phyloP scores from a whole-genome alignment of 1,139 yeast genomes.

The Suhomyces guaymorum region DNA sequence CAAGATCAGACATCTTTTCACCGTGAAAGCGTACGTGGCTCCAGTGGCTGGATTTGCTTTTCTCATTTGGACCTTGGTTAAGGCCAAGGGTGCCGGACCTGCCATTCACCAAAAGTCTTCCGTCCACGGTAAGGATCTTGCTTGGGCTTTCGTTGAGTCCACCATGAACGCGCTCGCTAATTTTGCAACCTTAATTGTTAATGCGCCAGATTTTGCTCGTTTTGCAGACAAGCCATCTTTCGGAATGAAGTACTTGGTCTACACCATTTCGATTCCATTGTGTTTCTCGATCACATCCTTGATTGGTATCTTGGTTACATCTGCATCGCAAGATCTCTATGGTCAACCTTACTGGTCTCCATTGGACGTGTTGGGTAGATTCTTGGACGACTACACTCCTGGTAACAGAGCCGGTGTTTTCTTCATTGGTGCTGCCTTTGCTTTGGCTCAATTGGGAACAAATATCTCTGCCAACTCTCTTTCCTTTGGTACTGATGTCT shows the following conservation, averaged over 20 bases:
- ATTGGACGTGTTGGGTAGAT: constrained; percentile 67
- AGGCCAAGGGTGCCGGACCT: constrained; percentile 75
- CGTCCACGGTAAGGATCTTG: constrained; percentile 59
- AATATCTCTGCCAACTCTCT: constrained; percentile 87
- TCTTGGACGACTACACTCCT: constrained; percentile 59
- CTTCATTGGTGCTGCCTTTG: constrained; percentile 73
- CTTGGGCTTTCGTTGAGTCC: constrained; percentile 82
- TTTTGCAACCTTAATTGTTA: constrained; percentile 82
- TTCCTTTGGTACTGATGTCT: constrained; percentile 88
- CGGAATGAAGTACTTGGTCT: constrained; percentile 44
- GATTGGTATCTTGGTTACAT: constrained; percentile 83
- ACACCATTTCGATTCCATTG: constrained; percentile 66
- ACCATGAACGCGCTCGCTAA: constrained; percentile 80
- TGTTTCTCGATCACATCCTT: constrained; percentile 79
- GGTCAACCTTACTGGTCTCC: constrained; percentile 85
- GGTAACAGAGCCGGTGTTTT: constrained; percentile 86
- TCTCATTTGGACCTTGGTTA: constrained; percentile 75
- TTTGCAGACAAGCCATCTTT: constrained; percentile 58
- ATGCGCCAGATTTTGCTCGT: constrained; percentile 89
- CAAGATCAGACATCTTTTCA: constrained; percentile 75
- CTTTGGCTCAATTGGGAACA: constrained; percentile 87
- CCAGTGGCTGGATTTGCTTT: constrained; percentile 82
- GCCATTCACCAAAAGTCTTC: constrained; percentile 54
- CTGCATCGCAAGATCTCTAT: constrained; percentile 72
- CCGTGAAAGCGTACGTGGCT: constrained; percentile 71